Conservation (phyloP, 176 grass and related monocot species). For the Saccharum officinarum region DNA sequence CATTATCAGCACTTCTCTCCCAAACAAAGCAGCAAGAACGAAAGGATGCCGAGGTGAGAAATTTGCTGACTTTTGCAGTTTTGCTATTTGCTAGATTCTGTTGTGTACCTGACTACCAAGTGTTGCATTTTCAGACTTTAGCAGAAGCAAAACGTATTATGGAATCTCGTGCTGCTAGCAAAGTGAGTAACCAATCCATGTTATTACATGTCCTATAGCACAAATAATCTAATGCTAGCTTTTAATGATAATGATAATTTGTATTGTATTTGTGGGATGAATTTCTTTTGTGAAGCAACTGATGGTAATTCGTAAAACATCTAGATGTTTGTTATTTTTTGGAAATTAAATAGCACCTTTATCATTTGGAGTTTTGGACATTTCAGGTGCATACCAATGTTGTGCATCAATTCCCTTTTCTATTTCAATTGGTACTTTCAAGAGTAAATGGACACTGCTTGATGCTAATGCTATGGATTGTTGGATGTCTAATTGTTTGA, state of each 20-base stretch:
- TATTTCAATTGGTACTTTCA: slow-evolving; percentile 11
- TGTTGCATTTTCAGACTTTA: slow-evolving; percentile 64
- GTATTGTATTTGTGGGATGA: neutral
- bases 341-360: slow-evolving; percentile 3
- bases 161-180: slow-evolving; percentile 82
- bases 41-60: slow-evolving; percentile 79
- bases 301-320: neutral
- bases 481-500: slow-evolving; percentile 28
- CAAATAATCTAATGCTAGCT: slow-evolving; percentile 5
- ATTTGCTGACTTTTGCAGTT: slow-evolving; percentile 25
- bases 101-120: slow-evolving; percentile 15
- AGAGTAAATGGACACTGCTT: neutral
- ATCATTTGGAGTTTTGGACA: neutral
- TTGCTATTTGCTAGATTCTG: slow-evolving; percentile 10
- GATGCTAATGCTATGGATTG: slow-evolving; percentile 12
- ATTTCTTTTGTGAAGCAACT: neutral
- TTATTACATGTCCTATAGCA: slow-evolving; percentile 15
- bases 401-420: neutral
- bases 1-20: slow-evolving; percentile 77
- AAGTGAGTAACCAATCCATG: slow-evolving; percentile 54
- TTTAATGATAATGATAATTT: neutral
- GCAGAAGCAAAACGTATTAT: slow-evolving; percentile 93
- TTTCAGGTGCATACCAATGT: neutral
- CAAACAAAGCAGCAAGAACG: slow-evolving; percentile 87
- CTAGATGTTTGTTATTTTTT: neutral